These are phyloP conservation scores for Curvularia verruculosa DNA, from an alignment of 2,329 filamentous ascomycete species.

Conservation along the genomic window DNA sequence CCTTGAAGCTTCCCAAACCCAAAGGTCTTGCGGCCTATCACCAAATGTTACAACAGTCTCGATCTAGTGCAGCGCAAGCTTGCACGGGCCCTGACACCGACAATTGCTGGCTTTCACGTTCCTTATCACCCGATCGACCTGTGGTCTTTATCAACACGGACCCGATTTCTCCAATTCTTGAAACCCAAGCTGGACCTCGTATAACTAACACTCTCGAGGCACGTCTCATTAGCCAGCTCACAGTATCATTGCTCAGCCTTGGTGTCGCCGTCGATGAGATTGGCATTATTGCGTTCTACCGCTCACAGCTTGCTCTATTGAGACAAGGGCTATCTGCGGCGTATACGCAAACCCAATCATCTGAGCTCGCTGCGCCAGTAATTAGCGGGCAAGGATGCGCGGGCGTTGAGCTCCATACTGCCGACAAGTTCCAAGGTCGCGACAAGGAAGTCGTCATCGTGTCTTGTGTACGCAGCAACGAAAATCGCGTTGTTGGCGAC, in stretches of 20 bases:
- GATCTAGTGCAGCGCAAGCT: constrained; percentile 3
- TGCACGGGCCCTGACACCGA: constrained; percentile 60
- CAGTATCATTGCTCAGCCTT: constrained; percentile 74
- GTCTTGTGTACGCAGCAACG: constrained; percentile 85
- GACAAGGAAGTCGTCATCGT: constrained; percentile 94
- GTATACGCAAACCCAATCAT: constrained; percentile 52
- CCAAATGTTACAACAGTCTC: constrained; percentile 23
- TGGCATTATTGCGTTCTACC: constrained; percentile 96
- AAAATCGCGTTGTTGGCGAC: constrained; percentile 82
- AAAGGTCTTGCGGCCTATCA: constrained; percentile 46
- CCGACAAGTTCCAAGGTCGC: constrained; percentile 93
- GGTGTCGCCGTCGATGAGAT: constrained; percentile 79
- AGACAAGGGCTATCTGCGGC: constrained; percentile 70
- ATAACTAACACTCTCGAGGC: constrained; percentile 90
- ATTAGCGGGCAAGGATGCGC: constrained; percentile 22
- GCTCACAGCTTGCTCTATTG: constrained; percentile 84
- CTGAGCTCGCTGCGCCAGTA: constrained; percentile 47
- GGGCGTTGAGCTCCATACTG: constrained; percentile 91
- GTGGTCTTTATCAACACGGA: constrained; percentile 93
- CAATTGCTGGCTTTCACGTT: constrained; percentile 76
- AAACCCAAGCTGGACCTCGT: constrained; percentile 75
- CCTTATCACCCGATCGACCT: constrained; percentile 72
- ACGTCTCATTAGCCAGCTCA: constrained; percentile 76
- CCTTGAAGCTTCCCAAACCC: constrained; percentile 67
- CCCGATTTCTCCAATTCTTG: constrained; percentile 66